Percentiles rank a stretch among this genome's conserved stretches.
phyloP scores from a whole-genome alignment of 495 filamentous ascomycete genomes.

The Aspergillus egyptiacus region DNA sequence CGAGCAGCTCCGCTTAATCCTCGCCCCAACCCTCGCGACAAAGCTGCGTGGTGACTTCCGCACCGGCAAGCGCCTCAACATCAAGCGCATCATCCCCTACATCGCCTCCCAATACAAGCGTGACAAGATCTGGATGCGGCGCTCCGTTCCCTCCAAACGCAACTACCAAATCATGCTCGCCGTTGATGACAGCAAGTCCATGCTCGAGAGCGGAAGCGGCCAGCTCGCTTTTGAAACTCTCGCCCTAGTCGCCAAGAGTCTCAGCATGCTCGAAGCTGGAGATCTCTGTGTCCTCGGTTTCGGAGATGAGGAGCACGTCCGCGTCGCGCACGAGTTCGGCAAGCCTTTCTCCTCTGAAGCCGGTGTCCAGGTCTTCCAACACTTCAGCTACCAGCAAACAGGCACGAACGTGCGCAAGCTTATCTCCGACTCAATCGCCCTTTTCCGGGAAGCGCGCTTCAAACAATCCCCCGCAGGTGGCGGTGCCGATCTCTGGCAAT shows the following conservation, averaged over 20 bases:
- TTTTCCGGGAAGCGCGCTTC: constrained; percentile 71
- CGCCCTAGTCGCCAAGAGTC: constrained; percentile 74
- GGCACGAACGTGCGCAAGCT: constrained; percentile 79
- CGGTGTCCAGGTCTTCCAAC: constrained; percentile 71
- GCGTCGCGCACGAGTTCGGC: constrained; percentile 84
- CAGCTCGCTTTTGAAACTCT: constrained; percentile 85
- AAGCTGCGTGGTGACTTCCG: constrained; percentile 96
- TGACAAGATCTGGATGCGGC: constrained; percentile 99
- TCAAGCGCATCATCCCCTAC: constrained; percentile 98
- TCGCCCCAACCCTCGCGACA: constrained; percentile 88
- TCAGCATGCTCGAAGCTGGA: constrained; percentile 89
- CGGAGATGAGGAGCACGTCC: constrained; percentile 63
- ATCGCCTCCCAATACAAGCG: constrained; percentile 96
- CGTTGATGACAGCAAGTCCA: constrained; percentile 90
- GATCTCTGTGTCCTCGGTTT: constrained; percentile 87
- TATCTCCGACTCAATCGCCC: constrained; percentile 65
- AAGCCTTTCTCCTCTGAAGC: constrained; percentile 78
- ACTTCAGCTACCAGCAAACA: constrained; percentile 79
- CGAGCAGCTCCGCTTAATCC: constrained; percentile 90
- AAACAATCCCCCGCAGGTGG: constrained; percentile 49
- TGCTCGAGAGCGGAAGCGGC: constrained; percentile 67
- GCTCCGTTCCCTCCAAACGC: constrained; percentile 82
- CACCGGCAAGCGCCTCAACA: constrained; percentile 96
- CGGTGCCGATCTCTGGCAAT: constrained; percentile 84
- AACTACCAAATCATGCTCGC: constrained; percentile 96